Evolutionary conservation across 176 grass and related monocot species (phyloP).

Genomic region (Metroxylon sagu): DNA sequence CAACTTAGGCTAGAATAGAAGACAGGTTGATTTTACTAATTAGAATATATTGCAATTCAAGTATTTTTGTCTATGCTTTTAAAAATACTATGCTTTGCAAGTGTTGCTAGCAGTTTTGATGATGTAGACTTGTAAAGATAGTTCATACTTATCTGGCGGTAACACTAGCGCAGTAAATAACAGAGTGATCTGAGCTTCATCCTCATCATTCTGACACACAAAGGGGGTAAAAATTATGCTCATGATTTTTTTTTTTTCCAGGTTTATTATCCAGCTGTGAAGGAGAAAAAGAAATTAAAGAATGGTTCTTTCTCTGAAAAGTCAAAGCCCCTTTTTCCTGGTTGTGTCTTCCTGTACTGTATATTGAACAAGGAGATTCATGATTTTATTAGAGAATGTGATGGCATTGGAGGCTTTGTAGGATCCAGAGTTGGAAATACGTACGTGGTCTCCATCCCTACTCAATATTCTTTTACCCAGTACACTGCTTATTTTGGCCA

Average conservation of each 20-base stretch:
- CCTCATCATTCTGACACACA: neutral
- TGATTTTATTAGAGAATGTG: slow-evolving; percentile 62
- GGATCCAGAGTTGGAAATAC: slow-evolving; percentile 72
- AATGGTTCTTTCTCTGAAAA: slow-evolving; percentile 47
- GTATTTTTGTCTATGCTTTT: no score
- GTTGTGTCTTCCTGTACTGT: slow-evolving; percentile 68
- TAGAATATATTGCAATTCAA: no score
- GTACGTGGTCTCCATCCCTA: slow-evolving; percentile 24
- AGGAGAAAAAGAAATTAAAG: slow-evolving; percentile 42
- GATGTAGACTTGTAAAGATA: no score
- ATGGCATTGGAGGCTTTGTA: slow-evolving; percentile 69
- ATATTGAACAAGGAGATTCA: slow-evolving; percentile 69
- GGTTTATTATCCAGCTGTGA: slow-evolving; percentile 75
- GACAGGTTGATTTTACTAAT: no score
- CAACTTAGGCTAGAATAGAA: no score
- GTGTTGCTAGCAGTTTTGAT: no score
- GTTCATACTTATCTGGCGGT: no score
- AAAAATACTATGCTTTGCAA: no score
- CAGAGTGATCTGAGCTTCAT: slow-evolving; percentile 10
- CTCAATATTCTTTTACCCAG: neutral
- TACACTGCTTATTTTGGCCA: no score
- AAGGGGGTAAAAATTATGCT: neutral
- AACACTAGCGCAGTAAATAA: no score
- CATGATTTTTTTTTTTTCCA: slow-evolving; percentile 23
- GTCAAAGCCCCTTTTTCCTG: slow-evolving; percentile 63